Evolutionary conservation across 768 basidiomycete species (phyloP), one percentile per base, ranked within the genome.

Genomic region (Mrakia gelida): DNA sequence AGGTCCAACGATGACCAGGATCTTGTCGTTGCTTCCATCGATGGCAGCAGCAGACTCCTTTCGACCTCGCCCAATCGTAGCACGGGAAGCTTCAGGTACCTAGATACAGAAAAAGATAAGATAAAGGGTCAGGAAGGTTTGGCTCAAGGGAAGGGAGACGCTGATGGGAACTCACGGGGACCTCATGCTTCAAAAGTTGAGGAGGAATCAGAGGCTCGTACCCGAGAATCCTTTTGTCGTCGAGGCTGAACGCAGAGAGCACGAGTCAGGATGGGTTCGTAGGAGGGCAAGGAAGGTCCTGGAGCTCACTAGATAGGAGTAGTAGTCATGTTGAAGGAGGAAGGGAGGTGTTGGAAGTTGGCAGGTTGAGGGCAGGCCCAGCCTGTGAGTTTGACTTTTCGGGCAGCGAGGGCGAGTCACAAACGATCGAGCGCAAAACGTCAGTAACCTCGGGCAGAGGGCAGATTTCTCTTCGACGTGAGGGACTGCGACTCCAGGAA

Each of bases 121-220:
- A 54, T n/a, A 52, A 34, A 56, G 21, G 0, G 10, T 8, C 30
- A 68, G 75, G 41, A 65, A 41, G 59, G 56, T 28, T 16, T 23
- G 15, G 54, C 21, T 28, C 7, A 34, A 6, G 34, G 56, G 10
- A 23, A 28, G 23, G 59, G 38, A 21, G 16, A 63, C 18, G 38
- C 38, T 38, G 38, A 38, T 38, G 38, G 38, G n/a, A n/a, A 73
- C 77, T 45, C 5, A 92, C 90, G 1, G 88, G 88, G 74, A 98
- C 88, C 81, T 98, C 95, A 80, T 95, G 91, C 78, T 92, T 88
- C 75, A 99, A 90, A 72, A 98, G 87, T 1, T 92, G 92, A 9
- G 95, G 96, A 81, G 95, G 93, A 79, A 97, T 90, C 62, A 98
- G 89, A n/a, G 96, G 95, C 81, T 98, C 95, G 84, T 98, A 96